Conservation (phyloP, 73 alveolate genomes). For the Paramecium primaurelia region DNA sequence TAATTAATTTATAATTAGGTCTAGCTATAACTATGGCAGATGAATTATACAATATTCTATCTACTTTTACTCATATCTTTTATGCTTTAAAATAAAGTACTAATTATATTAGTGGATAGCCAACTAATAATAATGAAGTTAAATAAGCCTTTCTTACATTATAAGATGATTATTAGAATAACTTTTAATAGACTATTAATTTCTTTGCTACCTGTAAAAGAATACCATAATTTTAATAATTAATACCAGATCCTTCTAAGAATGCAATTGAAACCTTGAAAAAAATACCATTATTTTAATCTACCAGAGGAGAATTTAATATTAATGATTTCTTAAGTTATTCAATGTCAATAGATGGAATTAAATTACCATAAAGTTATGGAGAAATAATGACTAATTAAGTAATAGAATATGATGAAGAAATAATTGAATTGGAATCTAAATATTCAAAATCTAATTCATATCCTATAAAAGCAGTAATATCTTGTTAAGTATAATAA, state of each 20-base stretch:
- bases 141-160: neutral
- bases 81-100: constrained; percentile 30
- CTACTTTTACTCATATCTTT: constrained; percentile 18
- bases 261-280: constrained; percentile 18
- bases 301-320: neutral
- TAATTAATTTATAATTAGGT: neutral
- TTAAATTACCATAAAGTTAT: constrained; percentile 53
- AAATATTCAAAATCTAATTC: neutral
- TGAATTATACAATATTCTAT: constrained; percentile 23
- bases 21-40: neutral
- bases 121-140: neutral
- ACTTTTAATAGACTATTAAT: constrained; percentile 10
- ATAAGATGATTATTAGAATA: neutral
- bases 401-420: neutral
- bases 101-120: constrained; percentile 38
- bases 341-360: constrained; percentile 35
- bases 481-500: neutral
- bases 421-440: neutral
- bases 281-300: constrained; percentile 27
- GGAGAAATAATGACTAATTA: constrained; percentile 35
- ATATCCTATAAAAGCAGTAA: neutral
- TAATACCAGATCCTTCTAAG: constrained; percentile 17
- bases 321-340: constrained; percentile 36
- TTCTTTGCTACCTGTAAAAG: neutral
- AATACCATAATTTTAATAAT: constrained; percentile 12